Percentiles rank a stretch among this genome's conserved stretches.
These are phyloP conservation scores for Delitschia confertaspora DNA, from an alignment of 495 filamentous ascomycete species.

Conservation along the genomic window DNA sequence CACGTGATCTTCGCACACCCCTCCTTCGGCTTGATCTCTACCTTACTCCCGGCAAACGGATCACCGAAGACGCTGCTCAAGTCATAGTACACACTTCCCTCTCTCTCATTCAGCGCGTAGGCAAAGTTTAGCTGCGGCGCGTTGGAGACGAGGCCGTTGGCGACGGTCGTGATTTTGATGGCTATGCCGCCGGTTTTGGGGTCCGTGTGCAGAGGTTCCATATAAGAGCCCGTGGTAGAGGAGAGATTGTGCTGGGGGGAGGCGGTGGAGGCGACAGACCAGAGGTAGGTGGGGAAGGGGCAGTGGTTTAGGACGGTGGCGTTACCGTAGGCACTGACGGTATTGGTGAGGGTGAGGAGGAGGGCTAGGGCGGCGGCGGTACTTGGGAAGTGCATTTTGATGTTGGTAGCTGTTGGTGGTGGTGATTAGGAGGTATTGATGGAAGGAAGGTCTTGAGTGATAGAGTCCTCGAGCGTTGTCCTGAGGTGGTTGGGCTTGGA, in stretches of 20 bases:
- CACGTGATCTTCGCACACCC: conserved; percentile 44
- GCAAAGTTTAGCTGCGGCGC: conserved; percentile 46
- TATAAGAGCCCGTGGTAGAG: conserved; percentile 24
- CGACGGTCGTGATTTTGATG: conserved; percentile 45
- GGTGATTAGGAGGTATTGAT: neutral
- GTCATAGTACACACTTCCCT: conserved; percentile 46
- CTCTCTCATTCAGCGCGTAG: conserved; percentile 42
- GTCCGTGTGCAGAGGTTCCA: conserved; percentile 8
- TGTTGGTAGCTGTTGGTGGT: conserved; percentile 3
- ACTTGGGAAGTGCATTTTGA: conserved; percentile 2
- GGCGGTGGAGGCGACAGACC: conserved; percentile 47
- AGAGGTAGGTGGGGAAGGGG: conserved; percentile 41
- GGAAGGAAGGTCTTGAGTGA: neutral
- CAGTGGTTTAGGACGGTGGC: conserved; percentile 49
- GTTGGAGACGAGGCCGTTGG: conserved; percentile 46
- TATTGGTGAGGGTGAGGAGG: no score
- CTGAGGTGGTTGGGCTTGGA: no score
- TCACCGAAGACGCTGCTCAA: conserved; percentile 49
- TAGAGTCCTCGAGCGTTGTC: neutral
- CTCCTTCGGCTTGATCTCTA: conserved; percentile 35
- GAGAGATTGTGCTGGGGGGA: conserved; percentile 32
- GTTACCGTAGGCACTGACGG: conserved; percentile 40
- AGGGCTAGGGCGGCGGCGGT: conserved; percentile 4
- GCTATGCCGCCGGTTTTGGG: conserved; percentile 43
- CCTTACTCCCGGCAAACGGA: conserved; percentile 41